A percentile compares a stretch with the other conserved stretches of the same genome.
Evolutionary conservation across 371 early-diverging fungal species (phyloP).

Genomic region (Apophysomyces ossiformis): DNA sequence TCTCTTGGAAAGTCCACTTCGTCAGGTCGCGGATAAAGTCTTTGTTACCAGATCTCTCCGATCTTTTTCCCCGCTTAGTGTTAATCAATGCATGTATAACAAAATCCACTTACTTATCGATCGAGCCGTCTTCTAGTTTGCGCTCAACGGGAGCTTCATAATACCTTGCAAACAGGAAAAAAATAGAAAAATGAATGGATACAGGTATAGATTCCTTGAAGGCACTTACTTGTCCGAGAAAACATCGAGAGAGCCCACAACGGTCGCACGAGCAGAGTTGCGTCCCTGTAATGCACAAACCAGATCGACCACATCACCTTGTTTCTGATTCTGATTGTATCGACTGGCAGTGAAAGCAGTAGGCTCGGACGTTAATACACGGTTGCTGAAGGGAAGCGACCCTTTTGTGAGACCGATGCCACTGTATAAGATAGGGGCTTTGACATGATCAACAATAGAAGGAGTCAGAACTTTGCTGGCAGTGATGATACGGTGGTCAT

Average conservation of each 20-base stretch:
- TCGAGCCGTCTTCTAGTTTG: conserved; percentile 22
- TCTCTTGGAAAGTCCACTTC: conserved; percentile 94
- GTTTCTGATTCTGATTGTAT: conserved; percentile 21
- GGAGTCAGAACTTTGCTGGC: conserved; percentile 42
- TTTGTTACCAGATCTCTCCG: conserved; percentile 67
- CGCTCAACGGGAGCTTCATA: conserved; percentile 29
- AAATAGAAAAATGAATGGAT: neutral
- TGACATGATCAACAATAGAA: conserved; percentile 31
- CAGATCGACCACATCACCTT: conserved; percentile 55
- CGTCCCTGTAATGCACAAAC: conserved; percentile 87
- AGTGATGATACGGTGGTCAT: conserved; percentile 41
- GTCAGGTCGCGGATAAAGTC: conserved; percentile 73
- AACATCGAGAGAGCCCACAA: conserved; percentile 82
- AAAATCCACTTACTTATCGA: conserved; percentile 22
- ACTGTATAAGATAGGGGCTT: conserved; percentile 68
- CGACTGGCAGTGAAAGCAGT: conserved; percentile 64
- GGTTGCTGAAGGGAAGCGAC: conserved; percentile 60
- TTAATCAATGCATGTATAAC: neutral
- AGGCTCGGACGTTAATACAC: conserved; percentile 66
- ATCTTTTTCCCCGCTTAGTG: conserved; percentile 13
- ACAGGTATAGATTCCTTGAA: neutral
- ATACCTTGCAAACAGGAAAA: conserved; percentile 13
- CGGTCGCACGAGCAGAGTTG: conserved; percentile 86
- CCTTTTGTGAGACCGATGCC: conserved; percentile 79
- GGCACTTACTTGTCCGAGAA: conserved; percentile 72